These are phyloP conservation scores for Skeletonema menzelii DNA, from an alignment of 108 stramenopile genomes.

Conservation along the genomic window DNA sequence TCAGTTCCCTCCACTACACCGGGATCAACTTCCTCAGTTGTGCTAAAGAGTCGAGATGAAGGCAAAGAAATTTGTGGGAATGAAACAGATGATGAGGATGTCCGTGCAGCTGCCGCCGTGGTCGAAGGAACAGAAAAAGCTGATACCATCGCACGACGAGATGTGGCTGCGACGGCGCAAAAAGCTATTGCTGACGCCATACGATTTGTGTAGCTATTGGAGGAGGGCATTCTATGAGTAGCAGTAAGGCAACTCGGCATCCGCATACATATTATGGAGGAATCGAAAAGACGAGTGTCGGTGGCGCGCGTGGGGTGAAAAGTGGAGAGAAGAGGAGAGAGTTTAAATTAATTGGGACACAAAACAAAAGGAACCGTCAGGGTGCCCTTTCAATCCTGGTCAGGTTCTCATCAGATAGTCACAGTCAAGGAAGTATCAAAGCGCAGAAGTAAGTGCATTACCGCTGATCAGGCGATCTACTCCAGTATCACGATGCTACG, in stretches of 20 bases:
- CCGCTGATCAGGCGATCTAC: no score
- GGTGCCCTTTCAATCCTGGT: no score
- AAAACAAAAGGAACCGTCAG: no score
- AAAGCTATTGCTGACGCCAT: constrained; percentile 1
- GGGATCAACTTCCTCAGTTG: constrained; percentile 77
- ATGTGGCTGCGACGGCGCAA: not conserved
- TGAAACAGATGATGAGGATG: not conserved
- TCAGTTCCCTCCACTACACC: constrained; percentile 83
- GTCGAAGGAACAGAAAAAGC: not conserved
- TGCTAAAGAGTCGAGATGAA: constrained; percentile 21
- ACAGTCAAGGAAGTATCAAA: no score
- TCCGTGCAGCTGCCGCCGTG: not conserved
- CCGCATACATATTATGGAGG: no score
- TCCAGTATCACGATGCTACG: no score
- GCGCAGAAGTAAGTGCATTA: no score
- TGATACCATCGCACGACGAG: not conserved
- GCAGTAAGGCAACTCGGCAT: not conserved
- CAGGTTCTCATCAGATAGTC: no score
- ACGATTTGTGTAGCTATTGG: not conserved
- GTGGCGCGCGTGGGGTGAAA: no score
- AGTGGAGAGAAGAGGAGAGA: no score
- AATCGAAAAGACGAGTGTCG: no score
- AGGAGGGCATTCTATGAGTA: not conserved
- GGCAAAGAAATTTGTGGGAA: not conserved
- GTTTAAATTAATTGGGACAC: no score